Conservation (phyloP, 1,284 basidiomycete genomes). For the Mycocalia duriaeana region DNA sequence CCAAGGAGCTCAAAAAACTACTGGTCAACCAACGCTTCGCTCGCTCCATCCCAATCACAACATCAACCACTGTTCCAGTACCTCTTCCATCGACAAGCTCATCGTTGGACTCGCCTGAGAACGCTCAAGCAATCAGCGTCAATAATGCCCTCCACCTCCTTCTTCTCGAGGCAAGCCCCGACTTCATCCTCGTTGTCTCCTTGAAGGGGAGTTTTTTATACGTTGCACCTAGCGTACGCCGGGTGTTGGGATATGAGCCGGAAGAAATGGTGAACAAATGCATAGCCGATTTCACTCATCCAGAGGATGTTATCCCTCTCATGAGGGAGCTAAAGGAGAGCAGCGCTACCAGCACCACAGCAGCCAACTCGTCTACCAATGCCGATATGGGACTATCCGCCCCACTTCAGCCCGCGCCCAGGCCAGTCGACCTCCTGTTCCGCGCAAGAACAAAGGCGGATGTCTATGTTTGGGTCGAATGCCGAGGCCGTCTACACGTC, state of each 20-base stretch:
- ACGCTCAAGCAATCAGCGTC: background rate
- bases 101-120: slow-evolving; percentile 3
- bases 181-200: slow-evolving; percentile 87
- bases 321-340: slow-evolving; percentile 91
- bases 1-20: slow-evolving; percentile 28
- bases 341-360: slow-evolving; percentile 30
- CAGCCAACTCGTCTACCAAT: slow-evolving; percentile 2
- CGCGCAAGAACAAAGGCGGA: slow-evolving; percentile 64
- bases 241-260: slow-evolving; percentile 76
- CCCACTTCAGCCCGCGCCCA: slow-evolving; percentile 14
- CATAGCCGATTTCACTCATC: slow-evolving; percentile 80
- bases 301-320: slow-evolving; percentile 85
- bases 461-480: slow-evolving; percentile 82
- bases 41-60: slow-evolving; percentile 26
- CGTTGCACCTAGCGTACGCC: slow-evolving; percentile 76
- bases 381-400: background rate
- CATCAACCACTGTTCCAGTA: slow-evolving; percentile 18
- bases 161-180: slow-evolving; percentile 64
- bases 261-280: slow-evolving; percentile 78
- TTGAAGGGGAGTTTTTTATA: slow-evolving; percentile 94
- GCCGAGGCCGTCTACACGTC: slow-evolving; percentile 77
- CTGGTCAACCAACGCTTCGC: slow-evolving; percentile 25
- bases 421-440: slow-evolving; percentile 73
- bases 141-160: slow-evolving; percentile 56
- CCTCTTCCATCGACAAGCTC: slow-evolving; percentile 11